These are phyloP conservation scores for Abelmoschus esculentus DNA, from an alignment of 345 rosid genomes.

Conservation along the genomic window DNA sequence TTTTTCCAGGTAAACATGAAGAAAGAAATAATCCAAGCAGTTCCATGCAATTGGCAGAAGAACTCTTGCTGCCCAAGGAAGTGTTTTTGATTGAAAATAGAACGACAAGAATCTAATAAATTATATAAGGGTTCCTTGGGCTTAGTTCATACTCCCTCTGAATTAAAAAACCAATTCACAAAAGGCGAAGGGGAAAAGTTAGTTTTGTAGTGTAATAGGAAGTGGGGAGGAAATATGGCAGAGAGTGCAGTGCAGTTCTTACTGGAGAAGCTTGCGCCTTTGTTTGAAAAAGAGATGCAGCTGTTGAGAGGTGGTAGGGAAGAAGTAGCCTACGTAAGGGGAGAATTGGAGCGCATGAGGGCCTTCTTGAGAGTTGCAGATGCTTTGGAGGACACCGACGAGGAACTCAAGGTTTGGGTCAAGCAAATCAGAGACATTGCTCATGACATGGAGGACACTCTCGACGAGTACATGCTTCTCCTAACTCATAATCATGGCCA, in stretches of 20 bases:
- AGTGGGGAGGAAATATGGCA: slow-evolving; percentile 12
- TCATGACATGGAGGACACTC: slow-evolving; percentile 28
- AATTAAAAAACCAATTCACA: neutral
- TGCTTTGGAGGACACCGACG: slow-evolving; percentile 15
- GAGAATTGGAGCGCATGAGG: slow-evolving; percentile 20
- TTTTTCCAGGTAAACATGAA: neutral
- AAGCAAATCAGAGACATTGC: slow-evolving; percentile 27
- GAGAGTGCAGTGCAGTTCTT: slow-evolving; percentile 21
- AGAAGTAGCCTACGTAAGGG: slow-evolving; percentile 16
- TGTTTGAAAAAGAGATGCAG: slow-evolving; percentile 15
- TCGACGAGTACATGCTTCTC: slow-evolving; percentile 29
- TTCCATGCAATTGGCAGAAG: neutral
- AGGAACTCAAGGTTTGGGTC: slow-evolving; percentile 23
- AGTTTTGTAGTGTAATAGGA: no score
- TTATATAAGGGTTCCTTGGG: neutral
- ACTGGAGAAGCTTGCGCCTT: slow-evolving; percentile 20
- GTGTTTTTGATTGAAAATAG: no score
- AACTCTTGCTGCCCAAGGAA: neutral
- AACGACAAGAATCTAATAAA: neutral
- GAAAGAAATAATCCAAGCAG: neutral
- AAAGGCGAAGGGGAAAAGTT: no score
- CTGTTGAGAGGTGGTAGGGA: slow-evolving; percentile 11
- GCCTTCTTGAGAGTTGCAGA: slow-evolving; percentile 28
- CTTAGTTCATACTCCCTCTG: neutral
- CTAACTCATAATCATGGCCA: slow-evolving; percentile 8